Evolutionary conservation across 331 rosid species (phyloP), one percentile per base, ranked within the genome.

Genomic region (Cydonia oblonga): DNA sequence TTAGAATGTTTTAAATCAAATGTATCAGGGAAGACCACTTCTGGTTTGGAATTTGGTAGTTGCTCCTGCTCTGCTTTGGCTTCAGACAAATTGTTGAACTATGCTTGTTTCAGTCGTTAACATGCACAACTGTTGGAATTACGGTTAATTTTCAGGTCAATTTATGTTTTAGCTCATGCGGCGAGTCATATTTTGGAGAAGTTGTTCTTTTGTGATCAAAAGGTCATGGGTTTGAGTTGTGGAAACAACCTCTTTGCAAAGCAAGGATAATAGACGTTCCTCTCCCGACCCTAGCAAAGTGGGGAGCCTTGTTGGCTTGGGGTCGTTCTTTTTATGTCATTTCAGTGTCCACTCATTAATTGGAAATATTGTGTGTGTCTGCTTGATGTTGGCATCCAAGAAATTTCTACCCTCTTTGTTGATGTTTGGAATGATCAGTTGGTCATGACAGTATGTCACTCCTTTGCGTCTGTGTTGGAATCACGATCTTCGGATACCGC

Each of bases 21-120:
- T 16, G 19, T 6, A 24, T 35, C 26, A 23, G 71, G n/a, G 33
- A 25, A 40, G 51, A 29, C 26, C 65, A 53, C 33, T 53, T 25
- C 54, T 74, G 35, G 24, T 74, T 16, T 72, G 3, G 23, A 61
- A 28, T 26, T 28, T 28, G 18, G 7, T 10, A 6, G 25, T 7
- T 69, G 2, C 38, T 33, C 11, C 38, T 33, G 76, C 12, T 19
- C 4, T 15, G 24, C 64, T 54, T 40, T n/a, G 64, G 73, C 80
- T 79, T 76, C 40, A 69, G 68, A 29, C 38, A 74, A 68, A 78
- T 66, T 53, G 42, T 35, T 35, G 42, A 35, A 35, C 42, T 2
- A 2, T 2, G 42, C 42, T 35, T 35, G 42, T 38, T 38, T 38
- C 42, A 38, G n/a, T 46, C 53, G 3, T 1, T 15, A 46, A 46